Evolutionary conservation across 2,329 filamentous ascomycete genomes (phyloP), one percentile per base, ranked within the genome.

Genomic region (Onygenales sp.): DNA sequence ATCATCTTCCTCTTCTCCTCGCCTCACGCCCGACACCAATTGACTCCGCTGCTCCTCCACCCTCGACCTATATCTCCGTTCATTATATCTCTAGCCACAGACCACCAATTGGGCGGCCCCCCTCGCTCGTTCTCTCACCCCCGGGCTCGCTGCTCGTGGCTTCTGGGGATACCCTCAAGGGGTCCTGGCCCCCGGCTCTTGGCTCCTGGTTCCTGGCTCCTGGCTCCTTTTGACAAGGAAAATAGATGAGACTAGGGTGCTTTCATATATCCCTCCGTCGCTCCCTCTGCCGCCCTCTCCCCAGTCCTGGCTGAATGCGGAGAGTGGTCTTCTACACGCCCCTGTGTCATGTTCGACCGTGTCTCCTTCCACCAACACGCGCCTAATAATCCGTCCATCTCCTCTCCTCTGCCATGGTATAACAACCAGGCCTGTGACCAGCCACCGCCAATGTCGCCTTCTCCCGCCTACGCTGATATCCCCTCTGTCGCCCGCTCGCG

Each of bases 301-400:
- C 10, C 35, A 8, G 17, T 49, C 57, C 52, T 57, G 48, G 55
- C 50, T 45, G 55, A 54, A 48, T 58, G 57, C 51, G 53, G 53
- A 57, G 53, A 53, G 50, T 51, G 44, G 45, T 45, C n/a, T 27
- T 32, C 36, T 27, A 21, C 39, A 38, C 48, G 43, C 42, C 47
- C 51, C 44, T 14, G 39, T 54, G 52, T 42, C 35, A 54, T 43
- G 42, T 48, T 54, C 42, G 43, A 43, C 31, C 32, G 27, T 32
- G 48, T 8, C 14, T 21, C 48, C 48, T 21, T 38, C 45, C 35
- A 3, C 14, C 39, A 27, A 27, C 21, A 43, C 17, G 13, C 32
- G 21, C 33, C 8, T 17, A n/a, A 51, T 53, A 51, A n/a, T 54
- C 52, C 39, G 39, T 51, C 31, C 47, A 52, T 33, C 10, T 51